Conservation (phyloP, 2,329 filamentous ascomycete genomes). For the Phialophora macrospora region DNA sequence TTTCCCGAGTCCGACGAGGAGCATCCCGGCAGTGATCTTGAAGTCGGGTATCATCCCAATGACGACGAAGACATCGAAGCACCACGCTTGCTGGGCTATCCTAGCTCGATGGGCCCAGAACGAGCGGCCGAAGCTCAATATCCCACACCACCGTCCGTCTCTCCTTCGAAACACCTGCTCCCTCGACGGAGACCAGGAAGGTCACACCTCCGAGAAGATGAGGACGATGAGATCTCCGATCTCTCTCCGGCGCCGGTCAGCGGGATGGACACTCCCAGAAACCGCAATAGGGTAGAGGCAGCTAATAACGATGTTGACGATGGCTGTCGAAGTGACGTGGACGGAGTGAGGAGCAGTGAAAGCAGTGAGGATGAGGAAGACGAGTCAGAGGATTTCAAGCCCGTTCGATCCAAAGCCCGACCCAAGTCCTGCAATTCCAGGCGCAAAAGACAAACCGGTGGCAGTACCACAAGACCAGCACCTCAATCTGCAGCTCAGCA, state of each 20-base stretch:
- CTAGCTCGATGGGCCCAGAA: constrained; percentile 22
- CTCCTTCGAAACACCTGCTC: constrained; percentile 19
- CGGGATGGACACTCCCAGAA: not conserved
- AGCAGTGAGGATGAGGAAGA: constrained; percentile 10
- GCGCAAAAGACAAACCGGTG: not conserved
- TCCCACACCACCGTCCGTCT: constrained; percentile 31
- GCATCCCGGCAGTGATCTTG: constrained; percentile 30
- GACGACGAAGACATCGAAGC: not conserved
- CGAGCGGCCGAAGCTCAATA: constrained; percentile 22
- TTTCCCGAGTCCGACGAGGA: constrained; percentile 42
- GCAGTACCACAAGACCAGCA: not conserved
- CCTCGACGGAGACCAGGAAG: constrained; percentile 10
- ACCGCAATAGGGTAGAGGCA: not conserved
- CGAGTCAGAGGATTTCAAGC: constrained; percentile 21
- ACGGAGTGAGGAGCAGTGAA: constrained; percentile 10
- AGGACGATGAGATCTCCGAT: constrained; percentile 26
- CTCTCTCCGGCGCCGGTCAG: constrained; percentile 14
- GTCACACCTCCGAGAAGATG: constrained; percentile 19
- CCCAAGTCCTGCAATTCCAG: not conserved
- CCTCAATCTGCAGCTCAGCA: not conserved
- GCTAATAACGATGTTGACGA: not conserved
- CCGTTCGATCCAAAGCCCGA: constrained; percentile 1
- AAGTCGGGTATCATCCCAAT: constrained; percentile 49
- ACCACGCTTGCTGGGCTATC: not conserved
- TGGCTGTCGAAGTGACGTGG: not conserved